A percentile compares a stretch with the other conserved stretches of the same genome.
Conservation (phyloP, 345 rosid genomes). For the Gossypium turneri region DNA sequence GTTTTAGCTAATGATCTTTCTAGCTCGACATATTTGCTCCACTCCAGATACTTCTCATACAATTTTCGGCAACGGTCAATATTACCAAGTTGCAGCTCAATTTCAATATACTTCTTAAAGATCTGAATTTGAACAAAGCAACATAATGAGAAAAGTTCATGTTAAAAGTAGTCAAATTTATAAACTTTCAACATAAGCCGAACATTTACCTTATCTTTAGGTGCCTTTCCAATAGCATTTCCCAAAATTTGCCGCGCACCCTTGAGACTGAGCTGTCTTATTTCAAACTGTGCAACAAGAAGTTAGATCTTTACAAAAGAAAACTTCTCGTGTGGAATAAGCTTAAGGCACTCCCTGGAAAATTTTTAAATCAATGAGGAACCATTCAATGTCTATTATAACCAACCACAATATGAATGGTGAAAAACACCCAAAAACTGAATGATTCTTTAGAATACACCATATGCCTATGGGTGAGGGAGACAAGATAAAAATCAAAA, state of each 20-base stretch:
- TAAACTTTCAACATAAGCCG: not conserved
- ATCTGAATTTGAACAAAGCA: constrained; percentile 37
- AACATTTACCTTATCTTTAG: constrained; percentile 71
- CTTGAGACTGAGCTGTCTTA: constrained; percentile 67
- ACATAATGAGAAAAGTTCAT: constrained; percentile 8
- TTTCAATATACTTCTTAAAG: constrained; percentile 85
- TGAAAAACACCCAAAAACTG: not conserved
- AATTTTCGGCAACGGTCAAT: constrained; percentile 74
- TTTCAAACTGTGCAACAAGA: constrained; percentile 87
- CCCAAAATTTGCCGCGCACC: constrained; percentile 86
- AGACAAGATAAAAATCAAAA: not conserved
- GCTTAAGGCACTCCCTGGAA: constrained; percentile 73
- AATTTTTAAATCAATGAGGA: constrained; percentile 18
- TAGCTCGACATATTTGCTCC: constrained; percentile 82
- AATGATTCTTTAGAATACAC: not conserved
- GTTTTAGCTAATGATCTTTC: constrained; percentile 74
- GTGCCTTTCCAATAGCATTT: constrained; percentile 85
- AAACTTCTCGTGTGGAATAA: constrained; percentile 76
- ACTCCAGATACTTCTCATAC: constrained; percentile 79
- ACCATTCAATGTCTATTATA: not conserved
- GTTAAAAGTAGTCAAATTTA: not conserved
- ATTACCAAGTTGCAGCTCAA: constrained; percentile 86
- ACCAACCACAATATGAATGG: not conserved
- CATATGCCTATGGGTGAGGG: not conserved
- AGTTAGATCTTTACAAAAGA: constrained; percentile 94